Evolutionary conservation across 73 alveolate genomes (phyloP).

Genomic region (Paramecium tetraurelia): DNA sequence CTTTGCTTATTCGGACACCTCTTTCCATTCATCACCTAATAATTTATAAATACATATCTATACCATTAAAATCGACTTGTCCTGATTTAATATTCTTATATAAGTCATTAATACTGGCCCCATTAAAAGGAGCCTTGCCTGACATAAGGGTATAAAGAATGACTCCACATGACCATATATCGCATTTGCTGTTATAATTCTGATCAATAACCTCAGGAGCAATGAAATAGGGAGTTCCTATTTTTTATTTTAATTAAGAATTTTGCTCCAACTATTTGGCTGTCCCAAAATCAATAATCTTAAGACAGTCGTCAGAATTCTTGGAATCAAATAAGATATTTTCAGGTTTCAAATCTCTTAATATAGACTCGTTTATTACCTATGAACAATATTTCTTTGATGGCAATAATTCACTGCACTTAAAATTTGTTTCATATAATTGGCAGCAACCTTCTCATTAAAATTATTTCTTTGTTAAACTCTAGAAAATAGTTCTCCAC

Average conservation of each 20-base stretch:
- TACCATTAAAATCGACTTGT: background rate
- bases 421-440: conserved; percentile 55
- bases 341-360: conserved; percentile 63
- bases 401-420: conserved; percentile 54
- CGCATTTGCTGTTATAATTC: conserved; percentile 74
- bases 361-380: background rate
- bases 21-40: conserved; percentile 52
- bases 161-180: conserved; percentile 86
- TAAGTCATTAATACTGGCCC: conserved; percentile 67
- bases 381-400: conserved; percentile 50
- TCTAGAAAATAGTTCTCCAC: conserved; percentile 65
- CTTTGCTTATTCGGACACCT: conserved; percentile 68
- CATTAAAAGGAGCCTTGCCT: conserved; percentile 78
- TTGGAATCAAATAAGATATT: conserved; percentile 24
- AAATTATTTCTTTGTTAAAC: conserved; percentile 26
- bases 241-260: background rate
- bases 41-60: background rate
- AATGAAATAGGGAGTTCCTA: conserved; percentile 41
- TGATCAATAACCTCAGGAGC: conserved; percentile 80
- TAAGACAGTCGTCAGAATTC: background rate
- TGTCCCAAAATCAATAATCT: conserved; percentile 60
- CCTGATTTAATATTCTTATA: conserved; percentile 61
- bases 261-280: conserved; percentile 5
- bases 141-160: conserved; percentile 74
- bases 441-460: conserved; percentile 41